Base-by-base conservation (phyloP, 805 yeast genomes). In the Cyberlindnera samutprakarnensis region DNA sequence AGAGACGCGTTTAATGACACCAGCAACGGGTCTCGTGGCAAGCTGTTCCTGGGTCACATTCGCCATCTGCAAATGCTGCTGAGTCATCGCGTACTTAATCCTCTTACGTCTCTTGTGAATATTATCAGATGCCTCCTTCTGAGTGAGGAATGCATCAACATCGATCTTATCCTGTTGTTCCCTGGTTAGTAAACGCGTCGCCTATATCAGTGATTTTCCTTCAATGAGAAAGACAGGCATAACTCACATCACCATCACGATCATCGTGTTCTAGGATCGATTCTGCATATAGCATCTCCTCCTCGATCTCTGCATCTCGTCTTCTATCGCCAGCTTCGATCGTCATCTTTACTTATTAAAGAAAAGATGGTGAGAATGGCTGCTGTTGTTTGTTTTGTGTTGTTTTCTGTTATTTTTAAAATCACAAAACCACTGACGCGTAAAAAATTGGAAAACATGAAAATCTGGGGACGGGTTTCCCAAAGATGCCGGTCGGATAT, bases 1-100 rank as follows among this genome's bases (percentile, higher is more conserved):
- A 16, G 66, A 66, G 3, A 88, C 68, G 26, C 64, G 64, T 44
- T 72, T 70, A 25, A 88, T 78, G 25, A 75, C 74, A 9, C 95
- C 96, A 1, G 92, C 36, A 8, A 44, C 41, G 9, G 32, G 32
- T 6, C 24, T 28, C 28, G 10, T 16, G 6, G 19, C 18, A 12
- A 18, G 22, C 23, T 30, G 22, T 4, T 30, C 18, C 10, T 5
- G 12, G 18, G 18, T 6, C n/a, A 23, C 19, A 17, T 31, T 28
- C 19, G 38, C 38, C 12, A 14, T 18, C 14, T 30, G 25, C n/a
- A 36, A 16, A 6, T 39, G 18, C 2, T 33, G 39, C 27, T 46
- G 50, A 4, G 53, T 41, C 45, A 40, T 32, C 14, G 18, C 23
- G 16, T 21, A 23, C 11, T 22, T 23, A 7, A 34, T 17, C 11